phyloP scores from a whole-genome alignment of 2,329 filamentous ascomycete species.

The Dactylellina leptospora region DNA sequence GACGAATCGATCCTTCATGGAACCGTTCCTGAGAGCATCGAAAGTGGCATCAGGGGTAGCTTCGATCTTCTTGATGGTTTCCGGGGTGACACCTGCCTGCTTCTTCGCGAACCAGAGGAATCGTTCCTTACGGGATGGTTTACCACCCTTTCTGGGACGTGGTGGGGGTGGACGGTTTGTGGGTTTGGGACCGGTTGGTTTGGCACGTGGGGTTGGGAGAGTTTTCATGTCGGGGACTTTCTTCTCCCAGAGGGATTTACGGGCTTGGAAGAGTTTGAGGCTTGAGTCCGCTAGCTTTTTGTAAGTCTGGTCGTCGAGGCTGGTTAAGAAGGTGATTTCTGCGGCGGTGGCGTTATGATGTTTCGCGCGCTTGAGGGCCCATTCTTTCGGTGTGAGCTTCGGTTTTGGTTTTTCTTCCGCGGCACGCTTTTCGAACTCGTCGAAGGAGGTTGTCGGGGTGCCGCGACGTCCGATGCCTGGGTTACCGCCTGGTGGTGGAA shows the following conservation, averaged over 20 bases:
- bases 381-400: constrained; percentile 22
- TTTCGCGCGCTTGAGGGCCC: constrained; percentile 18
- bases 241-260: constrained; percentile 61
- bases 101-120: constrained; percentile 26
- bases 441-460: background rate
- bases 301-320: constrained; percentile 22
- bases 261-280: constrained; percentile 61
- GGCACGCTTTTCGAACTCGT: background rate
- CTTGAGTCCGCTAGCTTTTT: constrained; percentile 59
- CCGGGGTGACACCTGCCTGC: constrained; percentile 12
- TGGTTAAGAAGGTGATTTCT: constrained; percentile 19
- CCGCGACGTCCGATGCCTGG: background rate
- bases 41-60: constrained; percentile 18
- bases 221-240: constrained; percentile 21
- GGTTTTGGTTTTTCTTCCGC: constrained; percentile 1
- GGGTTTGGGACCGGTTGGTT: constrained; percentile 8
- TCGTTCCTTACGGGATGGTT: constrained; percentile 12
- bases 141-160: no score
- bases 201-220: constrained; percentile 8
- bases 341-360: constrained; percentile 30
- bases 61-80: constrained; percentile 23
- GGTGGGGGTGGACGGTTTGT: background rate
- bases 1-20: constrained; percentile 24
- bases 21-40: constrained; percentile 10
- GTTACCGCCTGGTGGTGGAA: background rate